Percentiles rank a stretch among this genome's conserved stretches.
phyloP scores from a whole-genome alignment of 2,329 filamentous ascomycete genomes.

The Ramularia collo-cygni region DNA sequence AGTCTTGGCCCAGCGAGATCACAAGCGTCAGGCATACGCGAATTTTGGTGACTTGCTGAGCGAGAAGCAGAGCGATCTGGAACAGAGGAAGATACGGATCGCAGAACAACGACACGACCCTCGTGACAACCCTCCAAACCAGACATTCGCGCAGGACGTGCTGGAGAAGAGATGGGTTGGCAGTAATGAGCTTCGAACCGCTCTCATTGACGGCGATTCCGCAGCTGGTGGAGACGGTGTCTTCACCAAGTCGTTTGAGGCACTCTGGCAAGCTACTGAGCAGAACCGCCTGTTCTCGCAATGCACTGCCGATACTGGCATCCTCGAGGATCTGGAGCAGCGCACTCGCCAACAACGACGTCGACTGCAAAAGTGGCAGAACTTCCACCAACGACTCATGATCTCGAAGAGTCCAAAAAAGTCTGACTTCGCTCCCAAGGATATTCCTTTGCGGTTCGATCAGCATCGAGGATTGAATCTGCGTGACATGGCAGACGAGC shows the following conservation, averaged over 20 bases:
- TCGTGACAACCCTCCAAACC: conserved; percentile 5
- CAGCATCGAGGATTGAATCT: conserved; percentile 25
- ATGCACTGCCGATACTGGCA: conserved; percentile 44
- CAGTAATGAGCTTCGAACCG: conserved; percentile 64
- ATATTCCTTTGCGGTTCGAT: conserved; percentile 21
- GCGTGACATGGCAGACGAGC: conserved; percentile 17
- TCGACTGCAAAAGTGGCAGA: conserved; percentile 66
- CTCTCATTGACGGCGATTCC: conserved; percentile 61
- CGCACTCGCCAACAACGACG: conserved; percentile 61
- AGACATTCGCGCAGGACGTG: conserved; percentile 46
- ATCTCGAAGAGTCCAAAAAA: conserved; percentile 11
- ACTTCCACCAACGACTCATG: conserved; percentile 47
- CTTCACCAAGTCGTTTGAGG: conserved; percentile 57
- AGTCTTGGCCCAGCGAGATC: conserved; percentile 53
- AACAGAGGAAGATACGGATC: conserved; percentile 40
- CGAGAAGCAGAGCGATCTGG: conserved; percentile 42
- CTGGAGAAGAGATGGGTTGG: conserved; percentile 73
- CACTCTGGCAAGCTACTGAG: conserved; percentile 62
- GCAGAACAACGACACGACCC: conserved; percentile 8
- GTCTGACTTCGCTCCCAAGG: conserved; percentile 5
- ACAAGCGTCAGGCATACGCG: conserved; percentile 51
- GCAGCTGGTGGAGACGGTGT: conserved; percentile 53
- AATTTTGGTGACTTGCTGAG: conserved; percentile 53
- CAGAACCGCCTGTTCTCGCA: conserved; percentile 33
- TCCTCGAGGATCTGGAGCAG: conserved; percentile 64